Evolutionary conservation across 2,329 filamentous ascomycete species (phyloP).

Genomic region (Xylaria digitata): DNA sequence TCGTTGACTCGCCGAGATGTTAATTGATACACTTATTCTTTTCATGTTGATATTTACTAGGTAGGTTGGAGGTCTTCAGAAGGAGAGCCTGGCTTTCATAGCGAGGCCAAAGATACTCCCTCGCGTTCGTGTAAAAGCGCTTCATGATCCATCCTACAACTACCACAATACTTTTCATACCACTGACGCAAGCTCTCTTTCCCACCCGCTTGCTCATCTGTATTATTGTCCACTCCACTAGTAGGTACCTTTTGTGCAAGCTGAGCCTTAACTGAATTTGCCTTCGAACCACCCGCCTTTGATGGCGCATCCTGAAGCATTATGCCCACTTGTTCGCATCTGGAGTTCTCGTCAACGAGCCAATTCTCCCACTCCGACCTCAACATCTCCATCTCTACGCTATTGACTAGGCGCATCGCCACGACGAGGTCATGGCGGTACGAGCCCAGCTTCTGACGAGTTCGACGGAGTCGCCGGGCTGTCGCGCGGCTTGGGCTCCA

Average conservation of each 20-base stretch:
- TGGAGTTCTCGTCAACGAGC: slow-evolving; percentile 80
- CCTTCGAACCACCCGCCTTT: slow-evolving; percentile 7
- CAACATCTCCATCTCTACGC: slow-evolving; percentile 86
- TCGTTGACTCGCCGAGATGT: background rate
- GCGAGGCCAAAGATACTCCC: slow-evolving; percentile 37
- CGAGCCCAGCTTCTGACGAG: slow-evolving; percentile 82
- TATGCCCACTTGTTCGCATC: slow-evolving; percentile 73
- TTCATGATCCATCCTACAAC: slow-evolving; percentile 62
- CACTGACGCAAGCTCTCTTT: slow-evolving; percentile 57
- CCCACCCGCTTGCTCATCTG: slow-evolving; percentile 37
- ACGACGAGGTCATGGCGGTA: slow-evolving; percentile 93
- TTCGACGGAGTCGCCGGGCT: slow-evolving; percentile 76
- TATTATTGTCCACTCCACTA: slow-evolving; percentile 26
- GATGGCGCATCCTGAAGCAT: slow-evolving; percentile 53
- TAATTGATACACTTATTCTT: background rate
- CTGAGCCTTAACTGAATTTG: slow-evolving; percentile 34
- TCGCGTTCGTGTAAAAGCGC: slow-evolving; percentile 45
- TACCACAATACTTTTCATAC: slow-evolving; percentile 67
- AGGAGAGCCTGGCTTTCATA: slow-evolving; percentile 19
- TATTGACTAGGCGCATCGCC: slow-evolving; percentile 89
- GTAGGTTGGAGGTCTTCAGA: background rate
- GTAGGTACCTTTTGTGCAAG: slow-evolving; percentile 49
- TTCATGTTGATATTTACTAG: background rate
- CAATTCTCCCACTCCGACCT: slow-evolving; percentile 93
- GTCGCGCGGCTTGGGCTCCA: slow-evolving; percentile 64